Base-by-base conservation (phyloP, 306 rosid genomes). In the Medicago ruthenica region DNA sequence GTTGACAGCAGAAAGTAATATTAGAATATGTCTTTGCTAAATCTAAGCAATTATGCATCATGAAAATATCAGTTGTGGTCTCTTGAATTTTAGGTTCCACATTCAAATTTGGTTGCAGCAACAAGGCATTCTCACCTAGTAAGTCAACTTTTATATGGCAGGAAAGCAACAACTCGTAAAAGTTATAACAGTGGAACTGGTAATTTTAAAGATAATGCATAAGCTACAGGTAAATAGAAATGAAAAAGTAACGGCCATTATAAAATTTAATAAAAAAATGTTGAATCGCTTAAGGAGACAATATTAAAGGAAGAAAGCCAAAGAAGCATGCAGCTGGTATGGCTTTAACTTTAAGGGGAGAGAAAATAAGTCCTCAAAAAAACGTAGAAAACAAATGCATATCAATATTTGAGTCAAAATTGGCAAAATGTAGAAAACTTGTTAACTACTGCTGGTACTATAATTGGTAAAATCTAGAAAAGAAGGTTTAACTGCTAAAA, bases 381-480 rank as follows among this genome's bases (percentile, higher is more conserved):
- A 50, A 41, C 51, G 71, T 18, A 1, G 36, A 41, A 78, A 20
- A 40, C 4, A 36, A 66, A 59, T 16, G 60, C 9, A 47, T 12
- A 55, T 18, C 40, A 57, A 16, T 70, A 70, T 45, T 70, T 62
- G 55, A 63, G 78, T 5, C 71, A 71, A 6, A 31, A 70, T 50
- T 50, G 40, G 18, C 44, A 17, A 39, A 79, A 69, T 83, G 76
- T 24, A 77, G 64, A 17, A 66, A 47, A 34, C 40, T 14, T 27
- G 27, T 53, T 21, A 50, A 24, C 22, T 41, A 76, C 45, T 24
- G 7, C 45, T 24, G 7, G 59, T 50, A 24, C n/a, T 13, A 31
- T 45, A 57, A 55, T 27, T 18, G 47, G 15, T 53, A 45, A 27
- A 79, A 62, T 83, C 76, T 24, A 77, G 42, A 24, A 66, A 39